These are phyloP conservation scores for Mycena vitilis DNA, from an alignment of 768 basidiomycete species.

Conservation along the genomic window DNA sequence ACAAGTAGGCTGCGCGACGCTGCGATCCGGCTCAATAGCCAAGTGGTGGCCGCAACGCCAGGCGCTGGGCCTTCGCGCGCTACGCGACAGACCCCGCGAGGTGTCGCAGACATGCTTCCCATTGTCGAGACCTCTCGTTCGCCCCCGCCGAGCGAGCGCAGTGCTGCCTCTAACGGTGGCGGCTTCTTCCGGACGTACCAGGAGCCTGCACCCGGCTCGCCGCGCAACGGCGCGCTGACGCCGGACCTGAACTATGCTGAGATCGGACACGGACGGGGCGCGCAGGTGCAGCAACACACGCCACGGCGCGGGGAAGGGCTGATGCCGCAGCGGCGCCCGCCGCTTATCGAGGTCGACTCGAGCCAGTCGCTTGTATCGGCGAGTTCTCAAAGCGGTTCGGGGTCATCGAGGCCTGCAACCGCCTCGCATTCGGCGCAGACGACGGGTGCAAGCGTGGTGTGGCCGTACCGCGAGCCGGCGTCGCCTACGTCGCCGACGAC, in stretches of 20 bases:
- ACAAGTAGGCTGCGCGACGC: constrained; percentile 49
- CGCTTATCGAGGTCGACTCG: constrained; percentile 33
- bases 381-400: not conserved
- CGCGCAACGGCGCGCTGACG: constrained; percentile 68
- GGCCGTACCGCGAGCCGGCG: constrained; percentile 59
- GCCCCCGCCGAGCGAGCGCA: constrained; percentile 71
- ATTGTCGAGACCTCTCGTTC: constrained; percentile 72
- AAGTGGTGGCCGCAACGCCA: constrained; percentile 47
- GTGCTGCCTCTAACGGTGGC: constrained; percentile 65
- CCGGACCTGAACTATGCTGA: constrained; percentile 83
- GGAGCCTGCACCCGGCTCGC: constrained; percentile 48
- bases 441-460: constrained; percentile 43
- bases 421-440: constrained; percentile 13
- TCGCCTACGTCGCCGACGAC: constrained; percentile 47
- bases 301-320: constrained; percentile 39
- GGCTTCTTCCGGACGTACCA: constrained; percentile 72
- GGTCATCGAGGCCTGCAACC: not conserved
- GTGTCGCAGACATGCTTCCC: constrained; percentile 62
- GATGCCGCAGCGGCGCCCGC: constrained; percentile 23
- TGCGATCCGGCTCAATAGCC: constrained; percentile 51
- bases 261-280: constrained; percentile 78
- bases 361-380: constrained; percentile 14
- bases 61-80: constrained; percentile 51
- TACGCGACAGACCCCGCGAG: constrained; percentile 47
- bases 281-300: constrained; percentile 41